Percentiles rank a stretch among this genome's conserved stretches.
phyloP scores from a whole-genome alignment of 2,329 filamentous ascomycete genomes.

The Colletotrichum lupini region DNA sequence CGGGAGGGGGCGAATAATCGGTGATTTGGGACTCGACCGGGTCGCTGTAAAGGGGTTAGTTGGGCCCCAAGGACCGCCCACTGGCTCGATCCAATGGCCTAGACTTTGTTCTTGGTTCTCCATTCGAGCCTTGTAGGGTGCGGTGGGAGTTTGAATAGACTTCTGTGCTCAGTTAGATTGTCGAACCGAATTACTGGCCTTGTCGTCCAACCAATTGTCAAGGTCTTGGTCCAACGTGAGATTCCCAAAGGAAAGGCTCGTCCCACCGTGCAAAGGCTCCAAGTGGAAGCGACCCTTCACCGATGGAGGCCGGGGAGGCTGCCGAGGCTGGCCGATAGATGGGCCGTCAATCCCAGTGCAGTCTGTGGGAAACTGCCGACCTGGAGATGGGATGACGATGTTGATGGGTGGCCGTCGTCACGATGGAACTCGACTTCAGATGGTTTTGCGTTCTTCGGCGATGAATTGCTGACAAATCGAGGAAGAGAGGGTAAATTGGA shows the following conservation, averaged over 20 bases:
- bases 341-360: background rate
- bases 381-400: background rate
- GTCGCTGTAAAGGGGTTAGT: background rate
- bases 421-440: background rate
- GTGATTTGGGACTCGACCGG: background rate
- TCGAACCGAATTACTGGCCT: background rate
- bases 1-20: background rate
- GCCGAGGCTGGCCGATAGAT: background rate
- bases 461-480: constrained; percentile 5
- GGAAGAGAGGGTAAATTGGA: background rate
- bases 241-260: background rate
- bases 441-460: background rate
- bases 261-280: background rate
- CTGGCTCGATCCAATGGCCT: background rate
- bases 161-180: background rate
- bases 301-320: background rate
- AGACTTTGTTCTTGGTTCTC: background rate
- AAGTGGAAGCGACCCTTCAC: background rate
- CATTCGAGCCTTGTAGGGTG: constrained; percentile 2
- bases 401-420: background rate
- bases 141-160: background rate
- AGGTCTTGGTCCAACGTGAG: no score
- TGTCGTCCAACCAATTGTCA: background rate
- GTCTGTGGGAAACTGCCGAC: background rate
- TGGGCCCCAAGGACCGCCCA: background rate